Conservation (phyloP, 768 basidiomycete genomes). For the Cystoderma amianthinum region DNA sequence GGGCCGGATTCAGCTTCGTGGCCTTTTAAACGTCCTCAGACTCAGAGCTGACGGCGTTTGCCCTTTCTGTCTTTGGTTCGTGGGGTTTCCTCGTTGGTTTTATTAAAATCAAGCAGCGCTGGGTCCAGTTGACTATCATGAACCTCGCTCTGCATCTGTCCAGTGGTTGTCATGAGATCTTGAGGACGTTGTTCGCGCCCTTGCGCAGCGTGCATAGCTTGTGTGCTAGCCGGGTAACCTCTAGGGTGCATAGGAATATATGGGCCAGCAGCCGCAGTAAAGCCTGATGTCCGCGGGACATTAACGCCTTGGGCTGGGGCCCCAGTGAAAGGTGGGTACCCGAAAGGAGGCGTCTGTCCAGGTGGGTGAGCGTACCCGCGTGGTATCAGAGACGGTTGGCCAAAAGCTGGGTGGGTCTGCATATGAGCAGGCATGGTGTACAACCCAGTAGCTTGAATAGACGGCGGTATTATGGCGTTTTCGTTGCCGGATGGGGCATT, state of each 20-base stretch:
- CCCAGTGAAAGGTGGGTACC: too few species aligned
- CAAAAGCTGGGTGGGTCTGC: background rate
- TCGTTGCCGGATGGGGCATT: too few species aligned
- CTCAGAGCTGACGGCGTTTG: background rate
- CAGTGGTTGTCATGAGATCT: background rate
- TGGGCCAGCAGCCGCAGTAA: background rate
- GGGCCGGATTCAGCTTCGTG: background rate
- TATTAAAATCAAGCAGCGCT: background rate
- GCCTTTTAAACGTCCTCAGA: background rate
- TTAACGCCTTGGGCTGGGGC: background rate
- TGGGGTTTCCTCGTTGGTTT: background rate
- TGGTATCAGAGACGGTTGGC: background rate
- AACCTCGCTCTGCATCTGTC: background rate
- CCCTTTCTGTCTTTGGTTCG: background rate
- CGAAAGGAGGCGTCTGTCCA: too few species aligned
- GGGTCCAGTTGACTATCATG: background rate
- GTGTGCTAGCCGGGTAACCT: background rate
- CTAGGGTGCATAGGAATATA: background rate
- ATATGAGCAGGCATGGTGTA: background rate
- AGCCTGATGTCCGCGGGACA: background rate
- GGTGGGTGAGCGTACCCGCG: too few species aligned
- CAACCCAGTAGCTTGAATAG: background rate
- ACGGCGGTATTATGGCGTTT: too few species aligned
- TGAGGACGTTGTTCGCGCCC: background rate
- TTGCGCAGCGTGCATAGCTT: background rate